phyloP scores from a whole-genome alignment of 129 eudicot species.

The Oenanthe sinensis region DNA sequence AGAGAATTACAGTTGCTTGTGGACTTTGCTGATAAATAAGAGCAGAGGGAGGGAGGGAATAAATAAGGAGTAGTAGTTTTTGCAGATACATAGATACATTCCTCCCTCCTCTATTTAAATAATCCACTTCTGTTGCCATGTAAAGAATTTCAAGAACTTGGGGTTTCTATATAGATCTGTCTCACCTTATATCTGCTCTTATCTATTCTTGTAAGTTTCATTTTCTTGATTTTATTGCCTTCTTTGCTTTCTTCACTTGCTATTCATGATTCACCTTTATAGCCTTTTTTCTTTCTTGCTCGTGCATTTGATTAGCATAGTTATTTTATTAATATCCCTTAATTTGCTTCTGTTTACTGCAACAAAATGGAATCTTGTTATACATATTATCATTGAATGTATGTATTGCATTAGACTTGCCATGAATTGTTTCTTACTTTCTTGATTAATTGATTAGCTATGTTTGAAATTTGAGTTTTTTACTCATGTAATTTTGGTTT shows the following conservation, averaged over 20 bases:
- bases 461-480: not conserved
- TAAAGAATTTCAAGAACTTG: conserved; percentile 15
- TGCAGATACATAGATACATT: conserved; percentile 6
- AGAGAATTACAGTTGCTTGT: conserved; percentile 1
- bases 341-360: not conserved
- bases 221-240: conserved; percentile 1
- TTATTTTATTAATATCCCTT: not conserved
- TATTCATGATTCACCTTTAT: not conserved
- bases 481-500: not conserved
- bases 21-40: not conserved
- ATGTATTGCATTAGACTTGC: not conserved
- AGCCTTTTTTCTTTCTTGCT: not conserved
- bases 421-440: not conserved
- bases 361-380: not conserved
- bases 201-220: not conserved
- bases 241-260: not conserved
- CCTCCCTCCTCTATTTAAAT: not conserved
- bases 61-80: not conserved
- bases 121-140: conserved; percentile 2
- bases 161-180: conserved; percentile 11
- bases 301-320: not conserved
- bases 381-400: not conserved
- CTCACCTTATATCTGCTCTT: not conserved
- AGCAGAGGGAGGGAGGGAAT: conserved; percentile 10
- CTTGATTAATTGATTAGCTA: not conserved